A percentile compares a stretch with the other conserved stretches of the same genome.
These are phyloP conservation scores for Solanum chilense DNA, from an alignment of 257 asterid genomes.

Conservation along the genomic window DNA sequence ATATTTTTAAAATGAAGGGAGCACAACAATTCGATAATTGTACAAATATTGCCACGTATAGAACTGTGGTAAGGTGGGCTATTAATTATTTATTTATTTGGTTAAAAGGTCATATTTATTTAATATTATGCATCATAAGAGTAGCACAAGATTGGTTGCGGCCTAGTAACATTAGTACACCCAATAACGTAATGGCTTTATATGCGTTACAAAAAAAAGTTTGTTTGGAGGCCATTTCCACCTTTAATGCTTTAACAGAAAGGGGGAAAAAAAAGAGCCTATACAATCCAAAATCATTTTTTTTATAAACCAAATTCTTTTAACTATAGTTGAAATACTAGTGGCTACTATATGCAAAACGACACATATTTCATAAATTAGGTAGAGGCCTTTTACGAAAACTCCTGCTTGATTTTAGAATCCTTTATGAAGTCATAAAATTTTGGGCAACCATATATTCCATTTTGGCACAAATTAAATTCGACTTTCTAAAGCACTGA, in stretches of 20 bases:
- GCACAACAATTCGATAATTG: too few species aligned
- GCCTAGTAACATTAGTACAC: background rate
- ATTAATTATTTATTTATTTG: too few species aligned
- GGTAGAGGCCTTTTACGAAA: background rate
- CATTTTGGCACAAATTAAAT: background rate
- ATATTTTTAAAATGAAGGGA: too few species aligned
- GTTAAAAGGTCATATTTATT: background rate
- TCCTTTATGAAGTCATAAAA: background rate
- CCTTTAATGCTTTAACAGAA: background rate
- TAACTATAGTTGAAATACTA: background rate
- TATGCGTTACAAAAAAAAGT: too few species aligned
- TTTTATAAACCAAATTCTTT: background rate
- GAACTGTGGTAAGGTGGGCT: background rate
- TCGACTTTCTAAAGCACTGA: background rate
- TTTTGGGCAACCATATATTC: background rate
- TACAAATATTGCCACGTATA: background rate
- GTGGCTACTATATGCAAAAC: background rate
- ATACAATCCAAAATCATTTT: background rate
- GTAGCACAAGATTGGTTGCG: background rate
- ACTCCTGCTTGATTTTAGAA: background rate
- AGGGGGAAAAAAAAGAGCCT: background rate
- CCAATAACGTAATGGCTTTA: background rate
- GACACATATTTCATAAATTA: background rate
- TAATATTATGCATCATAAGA: background rate
- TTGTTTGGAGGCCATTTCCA: too few species aligned